phyloP scores from a whole-genome alignment of 129 eudicot genomes.

The Flaveria trinervia region DNA sequence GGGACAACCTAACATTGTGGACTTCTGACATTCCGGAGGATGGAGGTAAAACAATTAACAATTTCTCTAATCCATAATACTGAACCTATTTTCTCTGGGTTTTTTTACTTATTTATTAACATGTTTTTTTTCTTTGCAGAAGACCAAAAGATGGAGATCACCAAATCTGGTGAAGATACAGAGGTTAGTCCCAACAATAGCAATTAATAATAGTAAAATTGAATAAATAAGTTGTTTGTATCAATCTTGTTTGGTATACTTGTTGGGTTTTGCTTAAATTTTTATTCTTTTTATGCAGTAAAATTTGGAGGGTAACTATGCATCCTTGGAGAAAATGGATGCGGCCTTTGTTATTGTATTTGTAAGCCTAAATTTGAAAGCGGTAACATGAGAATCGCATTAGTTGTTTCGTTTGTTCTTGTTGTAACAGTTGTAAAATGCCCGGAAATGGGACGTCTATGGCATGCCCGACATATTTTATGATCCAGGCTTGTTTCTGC shows the following conservation, averaged over 20 bases:
- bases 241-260: neutral
- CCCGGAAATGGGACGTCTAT: slow-evolving; percentile 27
- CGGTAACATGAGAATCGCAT: slow-evolving; percentile 37
- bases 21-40: slow-evolving; percentile 48
- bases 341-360: slow-evolving; percentile 39
- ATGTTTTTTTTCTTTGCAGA: slow-evolving; percentile 22
- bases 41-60: slow-evolving; percentile 31
- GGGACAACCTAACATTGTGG: slow-evolving; percentile 49
- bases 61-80: neutral
- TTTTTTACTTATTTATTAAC: neutral
- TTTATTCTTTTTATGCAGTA: slow-evolving; percentile 26
- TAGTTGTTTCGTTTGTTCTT: slow-evolving; percentile 31
- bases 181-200: slow-evolving; percentile 24
- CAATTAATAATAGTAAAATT: neutral
- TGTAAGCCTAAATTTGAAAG: slow-evolving; percentile 28
- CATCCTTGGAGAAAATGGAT: slow-evolving; percentile 23
- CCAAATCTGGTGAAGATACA: slow-evolving; percentile 37
- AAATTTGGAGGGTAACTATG: slow-evolving; percentile 21
- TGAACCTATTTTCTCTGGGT: neutral
- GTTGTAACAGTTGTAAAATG: slow-evolving; percentile 38
- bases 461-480: slow-evolving; percentile 31
- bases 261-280: neutral
- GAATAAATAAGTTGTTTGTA: neutral
- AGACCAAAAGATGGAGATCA: slow-evolving; percentile 43
- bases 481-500: slow-evolving; percentile 24